A percentile compares a stretch with the other conserved stretches of the same genome.
Conservation (phyloP, 139 green algal genomes). For the Coccomyxa sp. region DNA sequence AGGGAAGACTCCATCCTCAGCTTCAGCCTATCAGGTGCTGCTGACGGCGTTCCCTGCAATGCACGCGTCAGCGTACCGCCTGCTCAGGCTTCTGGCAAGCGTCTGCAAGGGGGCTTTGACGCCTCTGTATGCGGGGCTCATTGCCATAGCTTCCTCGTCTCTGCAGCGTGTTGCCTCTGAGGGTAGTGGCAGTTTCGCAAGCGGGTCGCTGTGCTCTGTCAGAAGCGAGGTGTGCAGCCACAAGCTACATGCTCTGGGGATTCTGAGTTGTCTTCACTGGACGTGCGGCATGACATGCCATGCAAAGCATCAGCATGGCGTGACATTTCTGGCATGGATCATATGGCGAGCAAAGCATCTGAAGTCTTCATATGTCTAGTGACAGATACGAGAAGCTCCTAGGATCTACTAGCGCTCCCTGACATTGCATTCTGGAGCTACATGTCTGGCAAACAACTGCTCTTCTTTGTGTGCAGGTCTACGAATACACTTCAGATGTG, state of each 20-base stretch:
- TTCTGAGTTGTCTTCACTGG: too few relatives aligned
- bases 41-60: conserved; percentile 21
- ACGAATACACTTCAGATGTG: conserved; percentile 17
- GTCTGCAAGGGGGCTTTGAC: conserved; percentile 20
- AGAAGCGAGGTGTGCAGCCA: too few relatives aligned
- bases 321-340: not conserved
- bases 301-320: too few relatives aligned
- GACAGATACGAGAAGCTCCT: not conserved
- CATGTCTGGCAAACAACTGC: not conserved
- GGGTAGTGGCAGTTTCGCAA: too few relatives aligned
- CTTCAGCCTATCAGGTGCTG: conserved; percentile 33
- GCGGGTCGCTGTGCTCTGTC: too few relatives aligned
- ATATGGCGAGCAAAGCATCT: not conserved
- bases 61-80: conserved; percentile 22
- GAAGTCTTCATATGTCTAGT: too few relatives aligned
- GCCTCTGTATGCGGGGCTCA: conserved; percentile 19
- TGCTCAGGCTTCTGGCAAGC: conserved; percentile 32
- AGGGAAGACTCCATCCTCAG: conserved; percentile 20
- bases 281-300: too few relatives aligned
- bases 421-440: not conserved
- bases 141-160: conserved; percentile 3
- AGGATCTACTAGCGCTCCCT: not conserved
- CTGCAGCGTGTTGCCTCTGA: conserved; percentile 4
- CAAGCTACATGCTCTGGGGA: too few relatives aligned
- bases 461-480: conserved; percentile 22